Evolutionary conservation across 495 filamentous ascomycete genomes (phyloP), one percentile per base, ranked within the genome.

Genomic region (Extremus antarcticus): DNA sequence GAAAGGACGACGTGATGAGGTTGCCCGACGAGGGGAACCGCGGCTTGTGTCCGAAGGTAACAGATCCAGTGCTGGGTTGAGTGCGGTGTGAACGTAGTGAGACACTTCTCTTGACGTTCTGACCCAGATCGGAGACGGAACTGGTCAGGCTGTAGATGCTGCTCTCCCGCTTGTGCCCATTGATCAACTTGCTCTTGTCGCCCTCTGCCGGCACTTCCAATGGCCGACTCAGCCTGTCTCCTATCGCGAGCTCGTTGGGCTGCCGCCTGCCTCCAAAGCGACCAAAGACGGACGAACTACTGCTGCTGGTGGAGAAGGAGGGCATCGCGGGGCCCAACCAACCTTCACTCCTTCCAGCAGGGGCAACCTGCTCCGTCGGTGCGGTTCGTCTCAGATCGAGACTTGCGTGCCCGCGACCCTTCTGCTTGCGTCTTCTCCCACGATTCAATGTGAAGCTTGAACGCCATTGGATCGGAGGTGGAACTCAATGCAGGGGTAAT

Each of bases 51-150:
- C 58, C 57, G n/a, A 60, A 25, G 20, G 17, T 43, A 1, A 25
- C 40, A 13, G 48, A 53, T n/a, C 48, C 48, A 19, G n/a, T 13
- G 48, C 48, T 51, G 43, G 24, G 54, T 45, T 56, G 58, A 10
- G 54, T 56, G 15, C 57, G 58, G 35, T 57, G 61, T 10, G 61
- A 57, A 15, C 61, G 61, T 24, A 63, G 43, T 15, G 61, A 63
- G 17, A 63, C 61, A n/a, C 53, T 57, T 19, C 61, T 43, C 16
- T 53, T 35, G 15, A 63, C 61, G 54, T 51, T 57, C 23, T 56
- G 50, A 10, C 61, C 54, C 50, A 63, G 38, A 29, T 63, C 61
- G 21, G 53, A 53, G 16, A 60, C 61, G 21, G 52, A 50, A 21
- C 38, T 53, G 21, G 52, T 50, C 25, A 63, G 47, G 39, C 61